phyloP scores from a whole-genome alignment of 139 green algal species.

The Haematococcus lacustris region DNA sequence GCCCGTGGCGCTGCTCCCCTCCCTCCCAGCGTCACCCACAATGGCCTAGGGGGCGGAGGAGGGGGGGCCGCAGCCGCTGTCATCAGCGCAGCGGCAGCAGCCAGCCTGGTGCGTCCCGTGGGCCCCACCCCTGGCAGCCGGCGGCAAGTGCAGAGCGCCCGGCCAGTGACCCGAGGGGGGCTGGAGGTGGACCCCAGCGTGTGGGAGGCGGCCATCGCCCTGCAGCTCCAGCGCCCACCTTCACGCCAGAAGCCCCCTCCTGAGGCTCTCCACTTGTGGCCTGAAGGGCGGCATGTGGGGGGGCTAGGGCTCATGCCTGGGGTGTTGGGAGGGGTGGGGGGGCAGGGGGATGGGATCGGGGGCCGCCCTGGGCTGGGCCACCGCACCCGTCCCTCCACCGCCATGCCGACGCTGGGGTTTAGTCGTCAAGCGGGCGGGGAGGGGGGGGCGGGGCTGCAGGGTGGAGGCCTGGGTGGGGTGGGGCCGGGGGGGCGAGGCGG shows the following conservation, averaged over 20 bases:
- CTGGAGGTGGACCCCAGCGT: constrained; percentile 25
- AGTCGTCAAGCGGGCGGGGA: no score
- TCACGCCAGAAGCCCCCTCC: constrained; percentile 42
- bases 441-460: no score
- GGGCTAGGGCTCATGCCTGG: no score
- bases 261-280: constrained; percentile 48
- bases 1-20: no score
- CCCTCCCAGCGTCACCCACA: not conserved
- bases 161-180: constrained; percentile 15
- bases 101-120: not conserved
- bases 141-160: constrained; percentile 32
- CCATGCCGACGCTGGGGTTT: no score
- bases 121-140: constrained; percentile 3
- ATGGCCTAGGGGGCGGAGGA: not conserved
- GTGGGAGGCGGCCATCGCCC: constrained; percentile 24
- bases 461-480: no score
- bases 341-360: no score
- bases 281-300: no score
- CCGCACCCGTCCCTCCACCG: no score
- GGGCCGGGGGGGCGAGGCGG: no score
- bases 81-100: not conserved
- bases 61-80: not conserved
- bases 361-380: no score
- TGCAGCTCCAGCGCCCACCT: constrained; percentile 39
- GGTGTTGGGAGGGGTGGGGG: no score